A percentile compares a stretch with the other conserved stretches of the same genome.
Conservation (phyloP, 192 early-diverging fungal genomes). For the Podila horticola region DNA sequence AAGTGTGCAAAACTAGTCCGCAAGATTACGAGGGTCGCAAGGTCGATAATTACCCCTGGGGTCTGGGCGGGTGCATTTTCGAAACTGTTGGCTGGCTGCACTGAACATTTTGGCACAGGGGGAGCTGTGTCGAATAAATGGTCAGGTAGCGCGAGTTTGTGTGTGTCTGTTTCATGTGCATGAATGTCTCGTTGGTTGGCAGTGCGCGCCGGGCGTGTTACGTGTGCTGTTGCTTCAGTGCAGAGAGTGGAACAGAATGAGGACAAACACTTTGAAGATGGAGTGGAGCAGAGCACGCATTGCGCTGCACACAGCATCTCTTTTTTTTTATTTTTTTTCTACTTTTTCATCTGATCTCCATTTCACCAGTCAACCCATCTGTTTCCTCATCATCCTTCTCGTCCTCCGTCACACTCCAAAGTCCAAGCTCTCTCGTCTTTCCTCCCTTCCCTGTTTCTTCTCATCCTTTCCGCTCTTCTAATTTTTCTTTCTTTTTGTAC, state of each 20-base stretch:
- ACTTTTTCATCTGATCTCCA: too few species aligned
- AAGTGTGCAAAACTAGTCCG: too few species aligned
- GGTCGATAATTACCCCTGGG: too few species aligned
- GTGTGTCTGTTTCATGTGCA: neutral
- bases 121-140: too few species aligned
- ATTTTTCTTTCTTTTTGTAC: neutral
- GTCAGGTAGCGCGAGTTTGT: neutral
- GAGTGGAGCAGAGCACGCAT: neutral
- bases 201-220: neutral
- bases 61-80: too few species aligned
- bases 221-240: neutral
- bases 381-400: too few species aligned
- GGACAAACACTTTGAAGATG: neutral
- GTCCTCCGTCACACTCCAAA: neutral
- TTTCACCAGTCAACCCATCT: too few species aligned
- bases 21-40: too few species aligned
- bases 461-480: neutral
- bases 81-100: too few species aligned
- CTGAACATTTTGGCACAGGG: too few species aligned
- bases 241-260: neutral
- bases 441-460: neutral
- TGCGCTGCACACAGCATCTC: too few species aligned
- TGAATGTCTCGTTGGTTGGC: neutral
- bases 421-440: neutral
- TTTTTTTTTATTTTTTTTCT: too few species aligned